Conservation (phyloP, 805 yeast species). For the Yarrowia hollandica region DNA sequence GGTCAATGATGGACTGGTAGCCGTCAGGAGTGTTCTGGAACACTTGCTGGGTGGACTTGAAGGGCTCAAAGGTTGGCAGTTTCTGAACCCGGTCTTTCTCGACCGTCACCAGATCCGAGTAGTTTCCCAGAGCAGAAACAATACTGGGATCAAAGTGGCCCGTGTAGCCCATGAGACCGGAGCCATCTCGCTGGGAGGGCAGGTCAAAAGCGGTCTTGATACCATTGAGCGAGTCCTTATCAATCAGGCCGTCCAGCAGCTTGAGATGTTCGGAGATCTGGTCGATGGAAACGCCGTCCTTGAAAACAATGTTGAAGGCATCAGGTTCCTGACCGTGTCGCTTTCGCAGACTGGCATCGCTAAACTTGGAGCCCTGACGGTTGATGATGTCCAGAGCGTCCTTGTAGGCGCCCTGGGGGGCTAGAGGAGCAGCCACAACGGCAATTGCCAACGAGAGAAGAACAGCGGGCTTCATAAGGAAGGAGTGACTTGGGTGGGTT, state of each 20-base stretch:
- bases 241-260: slow-evolving; percentile 22
- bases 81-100: neutral
- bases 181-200: slow-evolving; percentile 22
- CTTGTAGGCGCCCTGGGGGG: slow-evolving; percentile 20
- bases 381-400: slow-evolving; percentile 10
- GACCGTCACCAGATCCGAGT: slow-evolving; percentile 2
- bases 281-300: slow-evolving; percentile 20
- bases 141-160: slow-evolving; percentile 5
- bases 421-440: slow-evolving; percentile 1
- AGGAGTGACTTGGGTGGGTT: slow-evolving; percentile 14
- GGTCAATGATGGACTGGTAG: neutral
- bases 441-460: slow-evolving; percentile 5
- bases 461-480: slow-evolving; percentile 16
- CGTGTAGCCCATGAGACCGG: slow-evolving; percentile 18
- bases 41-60: neutral
- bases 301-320: slow-evolving; percentile 14
- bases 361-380: neutral
- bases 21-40: neutral
- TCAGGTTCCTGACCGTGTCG: slow-evolving; percentile 24
- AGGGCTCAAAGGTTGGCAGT: neutral
- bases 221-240: slow-evolving; percentile 10
- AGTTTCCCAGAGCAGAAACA: neutral
- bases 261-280: slow-evolving; percentile 18
- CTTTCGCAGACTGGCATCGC: neutral
- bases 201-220: slow-evolving; percentile 17